phyloP scores from a whole-genome alignment of 805 yeast species.

The Teunomyces stri region DNA sequence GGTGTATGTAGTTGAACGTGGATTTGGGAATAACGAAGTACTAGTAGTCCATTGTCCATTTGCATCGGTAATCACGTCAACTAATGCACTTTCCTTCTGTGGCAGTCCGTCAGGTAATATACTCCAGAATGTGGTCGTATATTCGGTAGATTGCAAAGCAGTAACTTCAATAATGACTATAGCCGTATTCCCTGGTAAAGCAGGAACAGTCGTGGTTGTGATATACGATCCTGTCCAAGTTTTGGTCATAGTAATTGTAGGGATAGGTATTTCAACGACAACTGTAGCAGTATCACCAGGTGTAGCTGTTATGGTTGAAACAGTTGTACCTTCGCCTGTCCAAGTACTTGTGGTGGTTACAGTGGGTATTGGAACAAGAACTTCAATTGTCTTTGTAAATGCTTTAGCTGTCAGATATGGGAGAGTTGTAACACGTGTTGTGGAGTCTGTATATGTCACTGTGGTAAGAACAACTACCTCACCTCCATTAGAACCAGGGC shows the following conservation, averaged over 20 bases:
- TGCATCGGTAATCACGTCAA: slow-evolving; percentile 10
- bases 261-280: slow-evolving; percentile 19
- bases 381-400: slow-evolving; percentile 12
- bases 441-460: slow-evolving; percentile 11
- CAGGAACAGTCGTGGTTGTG: slow-evolving; percentile 3
- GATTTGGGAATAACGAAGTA: not conserved
- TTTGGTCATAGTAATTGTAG: slow-evolving; percentile 4
- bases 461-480: slow-evolving; percentile 7
- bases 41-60: slow-evolving; percentile 4
- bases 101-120: slow-evolving; percentile 6
- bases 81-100: slow-evolving; percentile 8
- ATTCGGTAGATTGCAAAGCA: slow-evolving; percentile 11
- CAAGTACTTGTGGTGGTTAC: slow-evolving; percentile 11
- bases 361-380: slow-evolving; percentile 4
- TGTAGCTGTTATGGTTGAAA: slow-evolving; percentile 13
- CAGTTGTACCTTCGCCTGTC: slow-evolving; percentile 9
- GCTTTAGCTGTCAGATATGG: not conserved
- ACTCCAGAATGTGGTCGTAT: slow-evolving; percentile 14
- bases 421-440: slow-evolving; percentile 17
- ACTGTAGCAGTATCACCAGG: slow-evolving; percentile 21
- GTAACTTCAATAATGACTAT: slow-evolving; percentile 14
- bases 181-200: slow-evolving; percentile 7
- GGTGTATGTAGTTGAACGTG: slow-evolving; percentile 8
- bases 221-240: slow-evolving; percentile 10
- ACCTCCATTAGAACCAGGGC: slow-evolving; percentile 6